A percentile compares a stretch with the other conserved stretches of the same genome.
These are phyloP conservation scores for Boletus subcaerulescens DNA, from an alignment of 768 basidiomycete species.

Conservation along the genomic window DNA sequence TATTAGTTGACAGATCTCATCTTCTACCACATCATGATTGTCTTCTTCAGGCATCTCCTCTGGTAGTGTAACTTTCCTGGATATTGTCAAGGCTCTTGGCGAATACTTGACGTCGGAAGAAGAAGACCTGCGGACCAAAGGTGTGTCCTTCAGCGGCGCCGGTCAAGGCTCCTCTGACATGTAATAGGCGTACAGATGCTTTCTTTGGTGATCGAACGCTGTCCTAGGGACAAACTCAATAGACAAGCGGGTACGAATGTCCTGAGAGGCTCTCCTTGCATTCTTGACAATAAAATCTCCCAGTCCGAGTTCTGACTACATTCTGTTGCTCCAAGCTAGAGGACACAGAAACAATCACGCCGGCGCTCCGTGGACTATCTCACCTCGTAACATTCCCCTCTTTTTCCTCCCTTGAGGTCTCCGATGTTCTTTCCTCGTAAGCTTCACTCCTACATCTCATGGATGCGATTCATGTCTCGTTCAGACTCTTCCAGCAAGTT, in stretches of 20 bases:
- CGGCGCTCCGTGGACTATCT: constrained; percentile 73
- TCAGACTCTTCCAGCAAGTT: constrained; percentile 73
- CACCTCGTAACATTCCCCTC: constrained; percentile 60
- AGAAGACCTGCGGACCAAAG: constrained; percentile 73
- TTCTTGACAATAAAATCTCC: neutral
- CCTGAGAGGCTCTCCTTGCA: neutral
- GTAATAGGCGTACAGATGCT: constrained; percentile 78
- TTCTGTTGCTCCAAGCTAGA: constrained; percentile 89
- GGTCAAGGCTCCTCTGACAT: neutral
- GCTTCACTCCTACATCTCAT: constrained; percentile 23
- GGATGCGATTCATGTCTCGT: neutral
- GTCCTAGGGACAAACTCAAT: constrained; percentile 64
- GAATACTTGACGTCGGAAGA: constrained; percentile 88
- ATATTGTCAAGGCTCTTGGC: constrained; percentile 83
- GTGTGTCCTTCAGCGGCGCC: constrained; percentile 37
- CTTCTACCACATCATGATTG: neutral
- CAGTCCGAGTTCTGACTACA: constrained; percentile 76
- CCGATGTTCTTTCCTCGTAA: constrained; percentile 57
- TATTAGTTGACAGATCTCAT: neutral
- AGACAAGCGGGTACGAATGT: constrained; percentile 70
- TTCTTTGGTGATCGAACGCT: constrained; percentile 61
- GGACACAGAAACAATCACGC: constrained; percentile 80
- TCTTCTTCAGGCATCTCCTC: constrained; percentile 45
- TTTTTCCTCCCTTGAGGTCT: constrained; percentile 63
- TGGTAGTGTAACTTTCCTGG: constrained; percentile 59